phyloP scores from a whole-genome alignment of 2,329 filamentous ascomycete species.

The Fusarium sp. region DNA sequence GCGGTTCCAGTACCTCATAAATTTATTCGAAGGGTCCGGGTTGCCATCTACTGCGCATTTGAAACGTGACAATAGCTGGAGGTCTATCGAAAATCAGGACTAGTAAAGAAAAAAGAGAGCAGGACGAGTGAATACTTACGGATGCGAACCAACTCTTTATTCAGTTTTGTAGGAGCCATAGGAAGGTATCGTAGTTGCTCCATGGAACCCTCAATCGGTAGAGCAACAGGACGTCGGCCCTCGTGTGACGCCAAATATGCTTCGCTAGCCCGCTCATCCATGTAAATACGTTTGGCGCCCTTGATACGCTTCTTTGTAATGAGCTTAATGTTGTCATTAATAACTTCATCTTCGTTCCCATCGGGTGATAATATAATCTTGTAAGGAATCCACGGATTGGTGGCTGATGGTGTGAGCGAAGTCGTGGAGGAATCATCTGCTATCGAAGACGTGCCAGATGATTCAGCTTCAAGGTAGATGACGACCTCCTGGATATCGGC shows the following conservation, averaged over 20 bases:
- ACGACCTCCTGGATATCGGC: slow-evolving; percentile 55
- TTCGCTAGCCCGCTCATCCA: slow-evolving; percentile 49
- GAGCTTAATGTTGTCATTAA: slow-evolving; percentile 50
- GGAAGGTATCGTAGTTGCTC: slow-evolving; percentile 60
- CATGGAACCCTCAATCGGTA: slow-evolving; percentile 48
- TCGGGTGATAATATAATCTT: slow-evolving; percentile 46
- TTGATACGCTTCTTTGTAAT: slow-evolving; percentile 53
- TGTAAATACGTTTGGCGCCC: slow-evolving; percentile 50
- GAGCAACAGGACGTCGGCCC: slow-evolving; percentile 35
- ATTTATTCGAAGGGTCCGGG: slow-evolving; percentile 60
- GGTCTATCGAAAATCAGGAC: slow-evolving; percentile 54
- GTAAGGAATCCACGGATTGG: slow-evolving; percentile 48
- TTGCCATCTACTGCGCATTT: slow-evolving; percentile 66
- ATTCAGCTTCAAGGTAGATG: slow-evolving; percentile 51
- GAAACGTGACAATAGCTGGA: slow-evolving; percentile 66
- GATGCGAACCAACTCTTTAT: slow-evolving; percentile 64
- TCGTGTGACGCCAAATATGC: slow-evolving; percentile 15
- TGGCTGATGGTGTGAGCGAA: slow-evolving; percentile 12
- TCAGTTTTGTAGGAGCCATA: slow-evolving; percentile 59
- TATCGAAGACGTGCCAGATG: slow-evolving; percentile 6
- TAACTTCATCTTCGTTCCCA: slow-evolving; percentile 49
- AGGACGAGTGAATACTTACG: slow-evolving; percentile 55
- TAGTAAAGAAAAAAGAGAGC: neutral
- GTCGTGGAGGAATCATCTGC: neutral
- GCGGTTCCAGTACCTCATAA: slow-evolving; percentile 65